These are phyloP conservation scores for Tricholoma sp. DNA, from an alignment of 768 basidiomycete species.

Conservation along the genomic window DNA sequence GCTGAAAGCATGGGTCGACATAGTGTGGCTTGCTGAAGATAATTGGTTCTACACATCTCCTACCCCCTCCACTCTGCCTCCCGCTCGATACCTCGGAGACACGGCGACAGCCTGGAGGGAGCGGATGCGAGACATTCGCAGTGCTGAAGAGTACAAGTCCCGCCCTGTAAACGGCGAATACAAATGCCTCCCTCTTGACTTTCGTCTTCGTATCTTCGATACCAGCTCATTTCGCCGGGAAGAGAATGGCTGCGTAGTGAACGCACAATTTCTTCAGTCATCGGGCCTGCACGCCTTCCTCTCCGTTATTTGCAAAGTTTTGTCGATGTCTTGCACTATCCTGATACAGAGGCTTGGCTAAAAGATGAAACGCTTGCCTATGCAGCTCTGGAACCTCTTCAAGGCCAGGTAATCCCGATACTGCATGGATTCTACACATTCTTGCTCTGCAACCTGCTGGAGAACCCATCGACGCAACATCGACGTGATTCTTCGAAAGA, in stretches of 20 bases:
- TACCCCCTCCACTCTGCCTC: not conserved
- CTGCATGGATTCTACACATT: constrained; percentile 13
- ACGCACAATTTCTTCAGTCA: not conserved
- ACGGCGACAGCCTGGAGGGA: not conserved
- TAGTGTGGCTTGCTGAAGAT: not conserved
- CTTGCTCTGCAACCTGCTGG: constrained; percentile 9
- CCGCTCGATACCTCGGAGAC: not conserved
- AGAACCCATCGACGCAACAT: too few relatives aligned
- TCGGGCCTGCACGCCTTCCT: not conserved
- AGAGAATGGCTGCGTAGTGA: not conserved
- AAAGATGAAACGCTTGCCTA: not conserved
- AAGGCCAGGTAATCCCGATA: constrained; percentile 6
- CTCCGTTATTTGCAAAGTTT: too few relatives aligned
- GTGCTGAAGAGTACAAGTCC: not conserved
- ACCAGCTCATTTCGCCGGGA: constrained; percentile 1
- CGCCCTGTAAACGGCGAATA: too few relatives aligned
- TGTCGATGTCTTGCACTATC: not conserved
- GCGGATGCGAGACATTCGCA: not conserved
- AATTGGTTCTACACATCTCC: not conserved
- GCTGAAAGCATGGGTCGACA: not conserved
- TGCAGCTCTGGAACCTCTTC: not conserved
- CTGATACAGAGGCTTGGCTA: not conserved
- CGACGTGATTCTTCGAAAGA: not conserved
- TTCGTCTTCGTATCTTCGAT: constrained; percentile 11
- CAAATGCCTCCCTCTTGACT: constrained; percentile 6